Evolutionary conservation across 192 early-diverging fungal genomes (phyloP).

Genomic region (Podila clonocystis): DNA sequence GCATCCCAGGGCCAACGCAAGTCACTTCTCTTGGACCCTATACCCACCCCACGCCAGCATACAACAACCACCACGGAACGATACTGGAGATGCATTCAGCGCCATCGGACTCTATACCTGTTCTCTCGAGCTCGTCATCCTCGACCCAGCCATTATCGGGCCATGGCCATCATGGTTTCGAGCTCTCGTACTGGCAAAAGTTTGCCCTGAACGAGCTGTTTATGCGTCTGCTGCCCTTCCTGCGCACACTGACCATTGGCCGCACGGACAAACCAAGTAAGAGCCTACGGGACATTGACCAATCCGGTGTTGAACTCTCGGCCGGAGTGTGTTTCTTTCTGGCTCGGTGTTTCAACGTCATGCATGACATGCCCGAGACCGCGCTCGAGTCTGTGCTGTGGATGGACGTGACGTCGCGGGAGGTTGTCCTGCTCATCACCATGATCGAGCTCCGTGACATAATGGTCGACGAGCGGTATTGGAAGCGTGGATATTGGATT

Average conservation of each 20-base stretch:
- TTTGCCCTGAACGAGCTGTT: constrained; percentile 50
- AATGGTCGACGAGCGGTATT: constrained; percentile 48
- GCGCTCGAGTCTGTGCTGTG: constrained; percentile 44
- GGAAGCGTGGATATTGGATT: constrained; percentile 48
- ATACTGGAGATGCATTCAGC: background rate
- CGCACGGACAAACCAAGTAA: constrained; percentile 36
- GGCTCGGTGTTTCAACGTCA: constrained; percentile 48
- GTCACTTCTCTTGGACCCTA: background rate
- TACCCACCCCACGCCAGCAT: background rate
- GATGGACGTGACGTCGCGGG: constrained; percentile 45
- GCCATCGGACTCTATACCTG: constrained; percentile 17
- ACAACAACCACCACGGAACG: background rate
- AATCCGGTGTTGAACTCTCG: constrained; percentile 19
- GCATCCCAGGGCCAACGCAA: background rate
- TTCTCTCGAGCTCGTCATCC: constrained; percentile 8
- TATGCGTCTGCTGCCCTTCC: constrained; percentile 31
- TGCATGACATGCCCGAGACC: constrained; percentile 51
- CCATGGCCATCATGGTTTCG: constrained; percentile 30
- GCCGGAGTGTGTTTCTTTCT: constrained; percentile 47
- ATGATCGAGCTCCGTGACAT: constrained; percentile 49
- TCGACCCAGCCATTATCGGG: constrained; percentile 1
- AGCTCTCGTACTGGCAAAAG: constrained; percentile 51
- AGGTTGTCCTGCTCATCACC: constrained; percentile 37
- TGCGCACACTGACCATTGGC: constrained; percentile 43
- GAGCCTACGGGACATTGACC: constrained; percentile 3